Conservation (phyloP, 176 grass and related monocot genomes). For the Urochloa ruziziensis region DNA sequence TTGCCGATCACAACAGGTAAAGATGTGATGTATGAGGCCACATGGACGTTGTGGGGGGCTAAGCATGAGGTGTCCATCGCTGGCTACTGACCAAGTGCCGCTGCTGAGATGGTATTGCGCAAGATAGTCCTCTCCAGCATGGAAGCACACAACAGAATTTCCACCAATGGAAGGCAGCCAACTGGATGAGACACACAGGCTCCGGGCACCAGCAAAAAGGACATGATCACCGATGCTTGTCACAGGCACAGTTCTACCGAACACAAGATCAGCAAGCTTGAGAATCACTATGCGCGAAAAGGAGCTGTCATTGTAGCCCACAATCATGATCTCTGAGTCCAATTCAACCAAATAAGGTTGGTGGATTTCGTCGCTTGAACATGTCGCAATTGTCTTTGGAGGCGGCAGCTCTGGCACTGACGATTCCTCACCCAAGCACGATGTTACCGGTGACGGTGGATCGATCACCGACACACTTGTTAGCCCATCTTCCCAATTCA, state of each 20-base stretch:
- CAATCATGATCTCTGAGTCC: conserved; percentile 13
- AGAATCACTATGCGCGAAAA: conserved; percentile 17
- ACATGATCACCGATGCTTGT: neutral
- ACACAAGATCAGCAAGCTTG: conserved; percentile 26
- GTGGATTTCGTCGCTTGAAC: conserved; percentile 23
- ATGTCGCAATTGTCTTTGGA: neutral
- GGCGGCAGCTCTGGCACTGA: neutral
- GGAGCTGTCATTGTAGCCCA: conserved; percentile 19
- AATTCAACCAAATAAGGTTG: conserved; percentile 18
- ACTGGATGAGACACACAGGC: conserved; percentile 1
- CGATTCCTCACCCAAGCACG: neutral
- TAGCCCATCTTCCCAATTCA: conserved; percentile 6
- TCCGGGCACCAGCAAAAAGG: neutral
- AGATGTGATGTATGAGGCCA: conserved; percentile 21
- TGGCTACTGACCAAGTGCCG: neutral
- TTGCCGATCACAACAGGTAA: conserved; percentile 9
- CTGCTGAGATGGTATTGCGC: neutral
- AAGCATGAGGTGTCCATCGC: conserved; percentile 1
- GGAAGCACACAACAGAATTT: conserved; percentile 9
- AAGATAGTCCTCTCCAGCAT: conserved; percentile 25
- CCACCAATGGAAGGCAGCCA: conserved; percentile 17
- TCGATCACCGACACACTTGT: neutral
- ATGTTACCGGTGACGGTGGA: neutral
- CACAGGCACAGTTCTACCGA: neutral
- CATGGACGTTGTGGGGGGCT: neutral